phyloP scores from a whole-genome alignment of 73 alveolate genomes.

The Paramecium tetraurelia region DNA sequence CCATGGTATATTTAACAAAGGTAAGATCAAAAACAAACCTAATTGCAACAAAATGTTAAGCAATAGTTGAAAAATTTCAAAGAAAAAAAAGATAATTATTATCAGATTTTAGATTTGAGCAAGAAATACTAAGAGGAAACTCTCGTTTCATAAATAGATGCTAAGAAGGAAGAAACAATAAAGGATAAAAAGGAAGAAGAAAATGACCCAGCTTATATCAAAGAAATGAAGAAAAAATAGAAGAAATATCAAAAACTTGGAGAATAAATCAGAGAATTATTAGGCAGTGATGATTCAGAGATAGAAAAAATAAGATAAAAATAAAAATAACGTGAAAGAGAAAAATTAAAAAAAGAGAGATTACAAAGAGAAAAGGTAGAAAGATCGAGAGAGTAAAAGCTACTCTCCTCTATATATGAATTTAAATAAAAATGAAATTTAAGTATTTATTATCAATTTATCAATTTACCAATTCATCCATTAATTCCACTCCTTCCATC shows the following conservation, averaged over 20 bases:
- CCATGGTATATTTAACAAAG: slow-evolving; percentile 34
- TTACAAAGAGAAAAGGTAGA: neutral
- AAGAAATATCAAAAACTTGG: neutral
- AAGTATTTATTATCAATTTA: neutral
- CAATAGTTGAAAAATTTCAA: neutral
- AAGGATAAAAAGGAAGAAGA: neutral
- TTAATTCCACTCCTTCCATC: neutral
- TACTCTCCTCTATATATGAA: neutral
- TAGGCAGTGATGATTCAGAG: neutral
- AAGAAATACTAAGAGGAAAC: neutral
- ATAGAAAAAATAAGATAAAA: neutral
- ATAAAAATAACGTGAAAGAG: neutral
- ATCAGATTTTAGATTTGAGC: neutral
- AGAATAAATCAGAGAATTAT: neutral
- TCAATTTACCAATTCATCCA: slow-evolving; percentile 12
- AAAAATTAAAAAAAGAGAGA: slow-evolving; percentile 1
- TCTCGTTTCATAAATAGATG: neutral
- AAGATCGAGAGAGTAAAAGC: neutral
- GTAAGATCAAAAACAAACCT: neutral
- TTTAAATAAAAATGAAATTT: neutral
- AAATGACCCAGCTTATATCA: neutral
- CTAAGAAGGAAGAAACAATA: neutral
- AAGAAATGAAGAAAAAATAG: neutral
- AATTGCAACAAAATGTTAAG: neutral
- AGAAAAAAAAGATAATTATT: neutral